A percentile compares a stretch with the other conserved stretches of the same genome.
These are phyloP conservation scores for Platanthera zijinensis DNA, from an alignment of 106 monocot genomes.

Conservation along the genomic window DNA sequence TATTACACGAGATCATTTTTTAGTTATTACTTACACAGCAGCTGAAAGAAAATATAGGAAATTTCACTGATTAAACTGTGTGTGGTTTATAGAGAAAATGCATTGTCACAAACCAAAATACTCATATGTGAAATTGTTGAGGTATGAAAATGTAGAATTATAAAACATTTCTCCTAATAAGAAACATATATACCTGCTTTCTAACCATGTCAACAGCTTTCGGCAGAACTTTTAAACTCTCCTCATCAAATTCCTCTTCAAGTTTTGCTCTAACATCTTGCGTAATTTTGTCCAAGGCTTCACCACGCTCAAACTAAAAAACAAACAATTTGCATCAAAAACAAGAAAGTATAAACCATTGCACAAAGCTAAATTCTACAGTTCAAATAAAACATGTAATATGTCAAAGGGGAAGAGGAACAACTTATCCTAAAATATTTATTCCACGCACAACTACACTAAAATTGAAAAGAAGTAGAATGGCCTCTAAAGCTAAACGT, in stretches of 20 bases:
- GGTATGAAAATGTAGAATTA: background rate
- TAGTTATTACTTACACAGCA: background rate
- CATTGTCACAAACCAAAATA: background rate
- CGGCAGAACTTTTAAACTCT: conserved; percentile 64
- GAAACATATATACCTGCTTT: conserved; percentile 55
- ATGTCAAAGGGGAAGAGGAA: background rate
- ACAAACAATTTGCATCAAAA: background rate
- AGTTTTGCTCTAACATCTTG: conserved; percentile 69
- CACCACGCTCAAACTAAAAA: conserved; percentile 91
- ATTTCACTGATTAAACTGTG: background rate
- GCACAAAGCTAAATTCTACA: background rate
- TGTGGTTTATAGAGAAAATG: background rate
- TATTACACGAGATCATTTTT: background rate
- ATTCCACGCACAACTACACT: background rate
- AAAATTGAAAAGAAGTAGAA: background rate
- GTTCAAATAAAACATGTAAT: background rate
- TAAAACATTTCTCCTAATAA: background rate
- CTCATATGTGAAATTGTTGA: background rate
- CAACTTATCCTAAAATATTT: background rate
- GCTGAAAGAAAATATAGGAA: background rate
- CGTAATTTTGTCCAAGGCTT: conserved; percentile 83
- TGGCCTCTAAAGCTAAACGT: background rate
- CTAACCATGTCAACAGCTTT: conserved; percentile 78
- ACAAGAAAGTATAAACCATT: background rate
- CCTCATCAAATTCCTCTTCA: conserved; percentile 89